Conservation (phyloP, 768 basidiomycete species). For the Naganishia onofrii region DNA sequence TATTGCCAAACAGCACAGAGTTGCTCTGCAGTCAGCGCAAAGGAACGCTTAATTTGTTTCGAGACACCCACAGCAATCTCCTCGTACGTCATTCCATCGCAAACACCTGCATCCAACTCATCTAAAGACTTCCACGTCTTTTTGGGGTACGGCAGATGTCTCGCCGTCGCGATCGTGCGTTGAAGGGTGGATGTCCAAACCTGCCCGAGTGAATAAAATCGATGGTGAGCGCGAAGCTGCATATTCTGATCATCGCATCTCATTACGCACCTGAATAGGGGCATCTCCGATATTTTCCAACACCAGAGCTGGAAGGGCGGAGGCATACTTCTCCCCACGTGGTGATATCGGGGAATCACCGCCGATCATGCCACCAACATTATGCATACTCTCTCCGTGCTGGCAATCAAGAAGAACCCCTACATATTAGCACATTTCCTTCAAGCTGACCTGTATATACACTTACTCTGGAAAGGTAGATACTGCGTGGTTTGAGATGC, state of each 20-base stretch:
- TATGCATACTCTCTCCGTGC: constrained; percentile 98
- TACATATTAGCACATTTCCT: background rate
- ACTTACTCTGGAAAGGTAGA: constrained; percentile 89
- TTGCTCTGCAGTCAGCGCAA: background rate
- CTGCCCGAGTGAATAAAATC: constrained; percentile 55
- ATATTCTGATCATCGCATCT: background rate
- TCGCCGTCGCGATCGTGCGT: constrained; percentile 86
- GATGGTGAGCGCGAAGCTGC: background rate
- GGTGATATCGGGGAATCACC: constrained; percentile 88
- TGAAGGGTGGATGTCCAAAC: constrained; percentile 99
- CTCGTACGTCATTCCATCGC: constrained; percentile 99
- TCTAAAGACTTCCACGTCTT: constrained; percentile 98
- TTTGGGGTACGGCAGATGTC: constrained; percentile 76
- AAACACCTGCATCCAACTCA: constrained; percentile 97
- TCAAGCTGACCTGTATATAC: background rate
- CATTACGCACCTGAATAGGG: constrained; percentile 67
- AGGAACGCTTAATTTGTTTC: background rate
- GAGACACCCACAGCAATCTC: constrained; percentile 77
- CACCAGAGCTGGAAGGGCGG: constrained; percentile 79
- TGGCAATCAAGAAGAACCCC: constrained; percentile 50
- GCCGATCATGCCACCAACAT: constrained; percentile 93
- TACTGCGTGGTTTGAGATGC: constrained; percentile 92
- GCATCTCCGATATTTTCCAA: constrained; percentile 86
- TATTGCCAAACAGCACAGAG: constrained; percentile 45
- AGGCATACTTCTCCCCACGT: constrained; percentile 79